Evolutionary conservation across 148 eudicot species (phyloP), one percentile per base, ranked within the genome.

Genomic region (Rhododendron williamsianum): DNA sequence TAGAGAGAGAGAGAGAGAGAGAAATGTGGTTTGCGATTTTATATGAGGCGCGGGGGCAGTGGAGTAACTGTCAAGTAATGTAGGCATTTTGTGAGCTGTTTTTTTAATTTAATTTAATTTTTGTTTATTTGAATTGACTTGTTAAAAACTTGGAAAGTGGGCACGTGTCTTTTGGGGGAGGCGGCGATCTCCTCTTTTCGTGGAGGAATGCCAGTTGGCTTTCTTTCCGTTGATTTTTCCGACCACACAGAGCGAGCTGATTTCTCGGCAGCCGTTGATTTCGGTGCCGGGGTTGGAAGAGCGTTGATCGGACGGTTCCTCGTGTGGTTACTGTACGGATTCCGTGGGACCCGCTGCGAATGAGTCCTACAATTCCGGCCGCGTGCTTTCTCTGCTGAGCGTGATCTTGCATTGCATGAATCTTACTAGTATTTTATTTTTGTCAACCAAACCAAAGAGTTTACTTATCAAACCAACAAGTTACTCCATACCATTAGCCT

Each of bases 51-150:
- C 52, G 52, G 48, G 83, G 43, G 76, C 10, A 63, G 54, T 63
- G 52, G 84, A 82, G 84, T 82, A 82, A 82, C 84, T 15, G 54
- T 25, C 84, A 82, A 33, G 84, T 2, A 65, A 82, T 33, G 21
- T 8, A 52, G 5, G 76, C 76, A 72, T 72, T 73, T 76, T 18
- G 65, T 46, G 10, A 46, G 49, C n/a, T 16, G 19, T 76, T 8
- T 33, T 1, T 33, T 33, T 33, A 33, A 0, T 41, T 38, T 76
- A 41, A 7, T 18, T 16, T 18, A 19, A 56, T 51, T 51, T 4
- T 18, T 19, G 65, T 18, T 41, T 41, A 41, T 23, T 63, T n/a
- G 13, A 67, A n/a, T 45, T 82, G 76, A 65, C 56, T 65, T 67
- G 38, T 67, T 1, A 67, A 33, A 33, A 41, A 25, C 2, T 10